Base-by-base conservation (phyloP, 2,329 filamentous ascomycete species). In the Teratosphaeriaceae sp. region DNA sequence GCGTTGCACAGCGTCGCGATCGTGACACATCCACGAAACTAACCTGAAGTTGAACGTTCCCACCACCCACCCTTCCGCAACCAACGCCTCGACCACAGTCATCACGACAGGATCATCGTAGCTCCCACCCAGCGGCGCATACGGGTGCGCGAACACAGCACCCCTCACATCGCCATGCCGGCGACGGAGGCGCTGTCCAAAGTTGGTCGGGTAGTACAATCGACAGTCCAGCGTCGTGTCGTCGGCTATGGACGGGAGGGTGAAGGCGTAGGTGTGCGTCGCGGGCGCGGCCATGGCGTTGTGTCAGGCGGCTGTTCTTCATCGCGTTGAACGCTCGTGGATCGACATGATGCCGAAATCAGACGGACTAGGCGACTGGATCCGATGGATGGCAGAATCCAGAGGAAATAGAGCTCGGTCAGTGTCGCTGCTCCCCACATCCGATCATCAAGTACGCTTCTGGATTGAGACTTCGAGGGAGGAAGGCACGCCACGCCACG, bases 31-130 rank as follows among this genome's bases (percentile, higher is more conserved):
- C n/a, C 13, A 13, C 16, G 35, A 7, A 12, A n/a, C 11, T 18
- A 69, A 89, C 85, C 89, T 78, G 62, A 97, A 96, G 59, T 97
- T 96, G 65, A 97, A 96, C 0, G 88, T 94, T 6, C 76, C 82
- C 2, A 96, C 84, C 1, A 94, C 62, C 56, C 79, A 94, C 1
- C 85, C 86, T 40, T 73, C 67, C 3, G 73, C 69, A n/a, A 94
- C 63, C 35, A 94, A 70, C 45, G 82, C 65, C 2, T 70, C 68
- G 1, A 77, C 79, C 2, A 85, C 66, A 8, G 79, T 70, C n/a
- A 78, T 72, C 1, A 97, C 83, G 0, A 95, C 74, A 0, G 78
- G 76, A 60, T 97, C 89, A 60, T 97, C 86, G 59, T 81, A 92
- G 62, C 72, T 81, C 4, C 90, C 92, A 3, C 92, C 92, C 40